Conservation (phyloP, 768 basidiomycete genomes). For the Trametes villosa region DNA sequence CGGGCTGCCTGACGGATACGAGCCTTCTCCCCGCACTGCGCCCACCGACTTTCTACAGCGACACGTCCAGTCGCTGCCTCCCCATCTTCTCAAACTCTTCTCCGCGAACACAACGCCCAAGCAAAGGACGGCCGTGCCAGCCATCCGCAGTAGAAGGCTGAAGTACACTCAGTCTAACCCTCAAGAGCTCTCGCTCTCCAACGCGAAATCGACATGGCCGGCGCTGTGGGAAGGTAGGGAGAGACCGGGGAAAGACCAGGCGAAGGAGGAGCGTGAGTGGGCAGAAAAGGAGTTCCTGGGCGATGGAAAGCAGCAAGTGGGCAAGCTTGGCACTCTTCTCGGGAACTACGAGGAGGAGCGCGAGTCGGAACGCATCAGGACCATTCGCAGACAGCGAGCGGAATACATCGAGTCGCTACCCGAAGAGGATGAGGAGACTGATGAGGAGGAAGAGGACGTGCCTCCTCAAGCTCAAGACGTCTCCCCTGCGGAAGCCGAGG, state of each 20-base stretch:
- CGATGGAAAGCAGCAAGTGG: constrained; percentile 56
- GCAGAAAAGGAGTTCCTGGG: constrained; percentile 62
- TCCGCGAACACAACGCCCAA: constrained; percentile 55
- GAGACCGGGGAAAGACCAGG: constrained; percentile 53
- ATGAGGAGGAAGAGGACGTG: constrained; percentile 59
- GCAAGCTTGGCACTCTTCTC: constrained; percentile 68
- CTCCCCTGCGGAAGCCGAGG: constrained; percentile 51
- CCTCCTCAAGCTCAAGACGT: constrained; percentile 37
- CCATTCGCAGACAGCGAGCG: constrained; percentile 47
- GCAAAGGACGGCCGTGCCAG: constrained; percentile 63
- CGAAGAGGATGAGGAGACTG: constrained; percentile 65
- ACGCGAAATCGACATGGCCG: constrained; percentile 66
- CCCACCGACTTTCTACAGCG: constrained; percentile 67
- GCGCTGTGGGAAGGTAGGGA: constrained; percentile 65
- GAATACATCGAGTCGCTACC: constrained; percentile 54
- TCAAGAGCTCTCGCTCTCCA: constrained; percentile 54
- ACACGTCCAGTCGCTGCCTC: constrained; percentile 68
- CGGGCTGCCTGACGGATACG: constrained; percentile 59
- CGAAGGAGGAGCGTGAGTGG: constrained; percentile 72
- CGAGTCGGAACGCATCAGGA: constrained; percentile 62
- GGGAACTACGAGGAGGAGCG: constrained; percentile 81
- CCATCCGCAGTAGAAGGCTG: constrained; percentile 74
- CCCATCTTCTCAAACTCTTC: constrained; percentile 55
- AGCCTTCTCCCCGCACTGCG: constrained; percentile 58
- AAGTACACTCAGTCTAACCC: constrained; percentile 62